Evolutionary conservation across 2,329 filamentous ascomycete species (phyloP).

Genomic region (Anthostomella pinea): DNA sequence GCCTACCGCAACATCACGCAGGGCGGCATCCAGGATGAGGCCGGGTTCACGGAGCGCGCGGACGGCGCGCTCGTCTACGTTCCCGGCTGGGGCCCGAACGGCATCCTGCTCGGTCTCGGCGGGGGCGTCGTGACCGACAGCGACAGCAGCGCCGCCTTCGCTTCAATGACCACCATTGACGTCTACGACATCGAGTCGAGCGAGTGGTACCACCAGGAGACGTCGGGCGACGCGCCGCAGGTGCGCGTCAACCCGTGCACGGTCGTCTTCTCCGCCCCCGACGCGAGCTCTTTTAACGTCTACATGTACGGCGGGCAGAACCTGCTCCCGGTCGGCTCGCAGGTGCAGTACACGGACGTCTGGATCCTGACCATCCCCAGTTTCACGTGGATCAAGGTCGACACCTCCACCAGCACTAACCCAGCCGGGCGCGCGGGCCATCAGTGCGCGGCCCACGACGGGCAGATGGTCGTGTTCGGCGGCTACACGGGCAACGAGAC

Average conservation of each 20-base stretch:
- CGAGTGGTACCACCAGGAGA: slow-evolving; percentile 72
- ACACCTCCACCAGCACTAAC: slow-evolving; percentile 42
- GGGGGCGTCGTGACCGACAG: slow-evolving; percentile 54
- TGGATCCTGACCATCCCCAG: slow-evolving; percentile 72
- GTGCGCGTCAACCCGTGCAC: slow-evolving; percentile 72
- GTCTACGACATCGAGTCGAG: slow-evolving; percentile 73
- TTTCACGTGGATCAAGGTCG: slow-evolving; percentile 70
- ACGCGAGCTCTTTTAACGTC: slow-evolving; percentile 72
- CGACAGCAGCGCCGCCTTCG: slow-evolving; percentile 57
- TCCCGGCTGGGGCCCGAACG: slow-evolving; percentile 68
- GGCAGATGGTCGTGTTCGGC: slow-evolving; percentile 68
- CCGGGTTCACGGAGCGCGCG: slow-evolving; percentile 69
- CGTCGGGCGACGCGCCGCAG: slow-evolving; percentile 58
- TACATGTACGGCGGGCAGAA: slow-evolving; percentile 79
- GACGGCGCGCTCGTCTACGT: slow-evolving; percentile 72
- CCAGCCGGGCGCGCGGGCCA: slow-evolving; percentile 66
- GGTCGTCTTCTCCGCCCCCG: slow-evolving; percentile 64
- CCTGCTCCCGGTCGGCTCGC: slow-evolving; percentile 57
- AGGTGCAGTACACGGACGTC: slow-evolving; percentile 65
- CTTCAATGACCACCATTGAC: slow-evolving; percentile 56
- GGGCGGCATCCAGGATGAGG: slow-evolving; percentile 63
- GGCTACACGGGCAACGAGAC: slow-evolving; percentile 63
- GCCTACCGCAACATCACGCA: slow-evolving; percentile 72
- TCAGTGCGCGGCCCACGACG: slow-evolving; percentile 66
- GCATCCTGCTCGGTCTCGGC: slow-evolving; percentile 68